Evolutionary conservation across 352 stramenopile genomes (phyloP), one percentile per base, ranked within the genome.

Genomic region (Phytophthora aleatoria): DNA sequence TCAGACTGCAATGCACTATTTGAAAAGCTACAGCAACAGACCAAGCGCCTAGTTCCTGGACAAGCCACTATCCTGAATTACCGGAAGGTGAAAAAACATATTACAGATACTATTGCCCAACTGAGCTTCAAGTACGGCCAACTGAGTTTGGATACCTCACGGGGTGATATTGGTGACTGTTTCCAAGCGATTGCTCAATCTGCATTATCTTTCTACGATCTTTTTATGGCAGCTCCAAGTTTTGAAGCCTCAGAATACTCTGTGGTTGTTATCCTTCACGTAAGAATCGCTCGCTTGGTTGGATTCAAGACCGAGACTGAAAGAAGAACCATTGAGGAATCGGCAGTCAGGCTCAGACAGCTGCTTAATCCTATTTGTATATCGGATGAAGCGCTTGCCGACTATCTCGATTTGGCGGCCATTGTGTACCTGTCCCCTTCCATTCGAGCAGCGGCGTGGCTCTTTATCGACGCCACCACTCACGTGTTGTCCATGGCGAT

Each of bases 241-340:
- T 72, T 72, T 48, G 39, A 55, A 35, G 8, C 16, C 30, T 26
- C 27, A 2, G 58, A 72, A n/a, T 72, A 68, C 33, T 72, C 64
- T 27, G n/a, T 12, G 26, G 7, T 72, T 26, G 33, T 56, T 20
- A 53, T 26, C 11, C 44, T 68, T 43, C 64, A 68, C 20, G 16
- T 72, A 2, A 60, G 63, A 36, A 68, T 72, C 41, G 57, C 58
- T 45, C 41, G 52, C 44, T 0, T 67, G 31, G 33, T 8, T 60
- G 30, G 7, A 16, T 20, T 51, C 3, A 62, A 52, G 31, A 13
- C 10, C n/a, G 36, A 57, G 5, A 47, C 36, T 11, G 50, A 67
- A 33, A 15, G 36, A 55, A 53, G 6, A 10, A 30, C 9, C 11
- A 36, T 44, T 43, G 51, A 72, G 11, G 39, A 68, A 45, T 27